These are phyloP conservation scores for Chaetomiaceae sp. DNA, from an alignment of 2,329 filamentous ascomycete genomes.

Conservation along the genomic window DNA sequence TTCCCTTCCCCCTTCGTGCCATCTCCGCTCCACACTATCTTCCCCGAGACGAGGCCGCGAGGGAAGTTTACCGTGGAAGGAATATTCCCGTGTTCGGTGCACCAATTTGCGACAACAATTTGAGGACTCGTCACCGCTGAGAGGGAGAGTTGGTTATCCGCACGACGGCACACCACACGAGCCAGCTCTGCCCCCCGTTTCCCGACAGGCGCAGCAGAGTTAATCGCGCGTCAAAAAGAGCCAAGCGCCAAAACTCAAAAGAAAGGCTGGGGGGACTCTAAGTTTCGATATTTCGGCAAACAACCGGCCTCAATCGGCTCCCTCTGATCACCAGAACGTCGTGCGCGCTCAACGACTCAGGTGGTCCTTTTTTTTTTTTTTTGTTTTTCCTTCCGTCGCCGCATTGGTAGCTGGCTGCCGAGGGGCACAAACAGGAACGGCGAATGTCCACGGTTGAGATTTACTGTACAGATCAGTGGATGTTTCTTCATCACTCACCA, in stretches of 20 bases:
- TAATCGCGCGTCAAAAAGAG: constrained; percentile 44
- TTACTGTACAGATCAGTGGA: constrained; percentile 24
- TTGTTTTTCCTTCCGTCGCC: background rate
- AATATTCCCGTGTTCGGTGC: background rate
- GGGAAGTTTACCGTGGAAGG: background rate
- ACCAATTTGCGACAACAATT: background rate
- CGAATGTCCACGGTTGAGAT: constrained; percentile 8
- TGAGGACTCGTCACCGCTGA: background rate
- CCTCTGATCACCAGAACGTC: constrained; percentile 4
- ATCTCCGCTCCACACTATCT: background rate
- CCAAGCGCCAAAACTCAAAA: constrained; percentile 34
- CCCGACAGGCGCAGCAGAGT: constrained; percentile 39
- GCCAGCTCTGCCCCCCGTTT: constrained; percentile 22
- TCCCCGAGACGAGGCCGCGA: background rate
- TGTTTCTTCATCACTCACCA: constrained; percentile 8
- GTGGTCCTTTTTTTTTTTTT: background rate
- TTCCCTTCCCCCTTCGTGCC: constrained; percentile 1
- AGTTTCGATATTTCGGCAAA: background rate
- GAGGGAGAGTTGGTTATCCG: background rate
- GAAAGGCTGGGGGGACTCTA: constrained; percentile 5
- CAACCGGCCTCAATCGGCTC: constrained; percentile 6
- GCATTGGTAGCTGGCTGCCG: constrained; percentile 16
- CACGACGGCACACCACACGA: constrained; percentile 10
- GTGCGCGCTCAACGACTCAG: background rate
- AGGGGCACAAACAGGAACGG: constrained; percentile 6